Evolutionary conservation across 192 early-diverging fungal species (phyloP).

Genomic region (Physocladia obscura): DNA sequence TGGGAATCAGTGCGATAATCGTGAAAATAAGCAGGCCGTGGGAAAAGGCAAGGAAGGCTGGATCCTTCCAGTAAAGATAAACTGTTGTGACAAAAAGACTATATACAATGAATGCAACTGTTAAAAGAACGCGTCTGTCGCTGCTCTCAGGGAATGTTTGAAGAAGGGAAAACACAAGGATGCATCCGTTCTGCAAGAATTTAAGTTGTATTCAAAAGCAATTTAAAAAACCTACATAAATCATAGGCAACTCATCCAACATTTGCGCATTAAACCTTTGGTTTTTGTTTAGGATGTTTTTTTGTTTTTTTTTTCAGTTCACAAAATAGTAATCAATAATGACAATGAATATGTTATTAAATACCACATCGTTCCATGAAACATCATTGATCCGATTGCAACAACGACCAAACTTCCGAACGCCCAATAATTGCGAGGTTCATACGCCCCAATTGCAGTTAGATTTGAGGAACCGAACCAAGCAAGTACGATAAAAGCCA

Average conservation of each 20-base stretch:
- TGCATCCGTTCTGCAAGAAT: constrained; percentile 13
- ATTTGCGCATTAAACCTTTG: no score
- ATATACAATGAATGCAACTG: background rate
- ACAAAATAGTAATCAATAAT: no score
- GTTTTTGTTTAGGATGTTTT: no score
- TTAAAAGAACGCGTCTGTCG: background rate
- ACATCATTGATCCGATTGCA: constrained; percentile 1
- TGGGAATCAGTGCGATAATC: constrained; percentile 14
- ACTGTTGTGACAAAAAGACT: constrained; percentile 29
- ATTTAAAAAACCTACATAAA: no score
- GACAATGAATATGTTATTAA: no score
- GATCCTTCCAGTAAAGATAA: constrained; percentile 65
- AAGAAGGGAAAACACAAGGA: constrained; percentile 37
- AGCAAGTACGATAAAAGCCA: background rate
- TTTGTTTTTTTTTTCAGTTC: no score
- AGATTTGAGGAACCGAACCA: background rate
- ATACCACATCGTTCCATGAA: constrained; percentile 12
- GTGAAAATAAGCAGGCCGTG: constrained; percentile 28
- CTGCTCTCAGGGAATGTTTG: background rate
- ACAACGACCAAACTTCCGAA: constrained; percentile 1
- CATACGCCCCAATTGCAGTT: background rate
- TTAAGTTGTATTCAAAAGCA: no score
- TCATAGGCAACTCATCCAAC: no score
- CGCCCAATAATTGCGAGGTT: background rate
- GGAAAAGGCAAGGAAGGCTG: constrained; percentile 60